A percentile compares a stretch with the other conserved stretches of the same genome.
phyloP scores from a whole-genome alignment of 2,329 filamentous ascomycete species.

The Claviceps cyperi region DNA sequence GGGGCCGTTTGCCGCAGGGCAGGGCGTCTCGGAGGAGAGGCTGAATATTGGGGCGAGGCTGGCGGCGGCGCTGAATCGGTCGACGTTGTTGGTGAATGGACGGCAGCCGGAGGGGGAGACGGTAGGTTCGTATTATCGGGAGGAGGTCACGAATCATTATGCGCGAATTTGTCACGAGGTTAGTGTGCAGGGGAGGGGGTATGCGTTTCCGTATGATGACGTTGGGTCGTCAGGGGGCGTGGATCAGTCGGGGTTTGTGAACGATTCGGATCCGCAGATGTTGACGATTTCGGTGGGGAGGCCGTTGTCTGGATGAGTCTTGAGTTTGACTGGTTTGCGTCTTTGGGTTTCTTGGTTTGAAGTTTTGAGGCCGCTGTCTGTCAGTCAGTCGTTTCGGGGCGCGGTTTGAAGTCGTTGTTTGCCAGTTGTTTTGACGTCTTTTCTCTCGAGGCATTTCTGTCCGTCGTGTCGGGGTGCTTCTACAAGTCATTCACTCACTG shows the following conservation, averaged over 20 bases:
- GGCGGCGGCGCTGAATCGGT: conserved; percentile 61
- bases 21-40: conserved; percentile 28
- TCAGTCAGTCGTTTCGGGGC: no score
- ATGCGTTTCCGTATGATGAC: conserved; percentile 61
- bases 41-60: conserved; percentile 59
- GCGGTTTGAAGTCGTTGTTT: no score
- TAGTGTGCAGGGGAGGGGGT: conserved; percentile 45
- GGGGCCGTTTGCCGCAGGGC: conserved; percentile 39
- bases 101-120: conserved; percentile 37
- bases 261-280: conserved; percentile 37
- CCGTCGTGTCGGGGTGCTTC: no score
- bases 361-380: no score
- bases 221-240: conserved; percentile 38
- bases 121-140: conserved; percentile 36
- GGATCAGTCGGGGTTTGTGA: conserved; percentile 50
- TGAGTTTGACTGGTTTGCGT: not conserved
- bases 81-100: conserved; percentile 44
- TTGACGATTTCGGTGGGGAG: conserved; percentile 43
- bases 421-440: no score
- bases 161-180: conserved; percentile 47
- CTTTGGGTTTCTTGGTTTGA: not conserved
- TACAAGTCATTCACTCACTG: no score
- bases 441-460: no score
- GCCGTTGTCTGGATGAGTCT: conserved; percentile 8
- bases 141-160: conserved; percentile 50